Conservation (phyloP, 345 rosid genomes). For the Moricandia moricandioides region DNA sequence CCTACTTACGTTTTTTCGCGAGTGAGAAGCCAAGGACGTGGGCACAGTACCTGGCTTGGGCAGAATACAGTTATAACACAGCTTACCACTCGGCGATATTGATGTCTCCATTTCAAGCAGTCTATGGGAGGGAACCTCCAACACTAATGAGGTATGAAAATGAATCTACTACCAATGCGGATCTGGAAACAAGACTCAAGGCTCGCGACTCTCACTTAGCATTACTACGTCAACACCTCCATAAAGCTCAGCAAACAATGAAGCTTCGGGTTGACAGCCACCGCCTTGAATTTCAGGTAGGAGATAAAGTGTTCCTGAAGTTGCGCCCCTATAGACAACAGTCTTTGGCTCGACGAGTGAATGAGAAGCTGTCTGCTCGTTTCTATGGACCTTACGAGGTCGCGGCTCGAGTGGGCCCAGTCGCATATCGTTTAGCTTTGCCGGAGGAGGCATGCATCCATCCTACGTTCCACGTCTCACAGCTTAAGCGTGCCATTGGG, state of each 20-base stretch:
- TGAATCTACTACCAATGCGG: too few relatives aligned
- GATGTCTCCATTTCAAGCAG: too few relatives aligned
- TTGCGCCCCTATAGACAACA: not conserved
- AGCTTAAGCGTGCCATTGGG: not conserved
- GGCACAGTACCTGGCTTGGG: too few relatives aligned
- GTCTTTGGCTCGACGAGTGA: not conserved
- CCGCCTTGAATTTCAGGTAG: not conserved
- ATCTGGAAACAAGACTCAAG: too few relatives aligned
- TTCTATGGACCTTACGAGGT: not conserved
- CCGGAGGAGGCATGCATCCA: not conserved
- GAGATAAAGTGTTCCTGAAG: not conserved
- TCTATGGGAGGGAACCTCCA: too few relatives aligned
- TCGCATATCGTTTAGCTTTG: not conserved
- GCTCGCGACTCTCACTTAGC: too few relatives aligned
- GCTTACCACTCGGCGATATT: too few relatives aligned
- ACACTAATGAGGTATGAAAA: too few relatives aligned
- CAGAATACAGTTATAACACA: too few relatives aligned
- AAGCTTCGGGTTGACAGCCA: not conserved
- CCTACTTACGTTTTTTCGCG: too few relatives aligned
- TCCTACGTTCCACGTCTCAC: not conserved
- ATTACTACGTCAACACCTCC: too few relatives aligned
- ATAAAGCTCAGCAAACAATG: not conserved
- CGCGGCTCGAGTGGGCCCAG: not conserved
- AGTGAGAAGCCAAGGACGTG: too few relatives aligned
- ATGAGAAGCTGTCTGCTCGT: not conserved